Base-by-base conservation (phyloP, 225 moss, liverwort and hornwort species). In the Physcomitrellopsis africana region DNA sequence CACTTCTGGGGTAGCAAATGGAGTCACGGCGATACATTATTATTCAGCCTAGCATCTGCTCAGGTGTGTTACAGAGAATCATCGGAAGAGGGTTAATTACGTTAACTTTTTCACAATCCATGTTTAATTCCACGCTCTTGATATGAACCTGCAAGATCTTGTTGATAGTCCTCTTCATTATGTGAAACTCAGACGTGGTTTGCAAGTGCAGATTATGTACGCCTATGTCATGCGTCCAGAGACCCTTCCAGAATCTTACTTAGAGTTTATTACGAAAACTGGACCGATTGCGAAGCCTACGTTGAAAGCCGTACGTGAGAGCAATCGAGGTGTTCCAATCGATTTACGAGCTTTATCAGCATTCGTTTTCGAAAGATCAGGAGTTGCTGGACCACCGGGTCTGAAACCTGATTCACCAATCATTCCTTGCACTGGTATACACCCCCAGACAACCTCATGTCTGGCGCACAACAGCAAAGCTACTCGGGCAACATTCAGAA, bases 1-100 rank as follows among this genome's bases (percentile, higher is more conserved):
- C 94, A 94, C 73, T 94, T 94, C 44, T 92, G 94, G 94, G 94
- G 94, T 42, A 94, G 92, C 79, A 81, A 90, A 68, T 94, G 94
- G 94, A 84, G 86, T 71, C 94, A 94, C 60, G 94, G 94, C 22
- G 94, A 94, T 75, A 94, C 89, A 27, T 76, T 94, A 70, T 86
- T 94, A 17, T 94, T 94, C 76, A 77, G 82, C 18, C 63, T 89
- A 22, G 90, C 94, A 57, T 94, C 82, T 75, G 94, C 94, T 68
- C 94, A 92, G 76, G 91, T 91, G 68, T 15, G 61, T 20, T 46
- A 11, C 8, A 48, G 15, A 41, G 61, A n/a, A 41, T 32, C 11
- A 58, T 24, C 57, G 9, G 24, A 57, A 32, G 1, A 15, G 32
- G 2, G 29, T 20, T 10, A 10, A 11, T 2, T 10, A 26, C 3